Percentiles rank a stretch among this genome's conserved stretches.
phyloP scores from a whole-genome alignment of 108 stramenopile species.

The Phaeodactylum tricornutum region DNA sequence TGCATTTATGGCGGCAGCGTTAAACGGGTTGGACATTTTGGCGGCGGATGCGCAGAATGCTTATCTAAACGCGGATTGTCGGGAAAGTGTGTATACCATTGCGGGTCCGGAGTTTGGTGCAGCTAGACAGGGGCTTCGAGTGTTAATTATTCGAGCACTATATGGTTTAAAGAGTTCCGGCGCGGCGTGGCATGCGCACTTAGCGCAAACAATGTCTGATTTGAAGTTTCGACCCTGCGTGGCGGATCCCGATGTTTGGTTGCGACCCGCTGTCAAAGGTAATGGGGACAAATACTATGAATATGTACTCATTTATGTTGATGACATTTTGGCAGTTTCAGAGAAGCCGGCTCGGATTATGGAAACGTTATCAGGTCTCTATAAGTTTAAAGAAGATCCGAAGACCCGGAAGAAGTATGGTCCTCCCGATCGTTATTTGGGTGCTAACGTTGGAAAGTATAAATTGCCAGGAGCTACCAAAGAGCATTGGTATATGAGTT shows the following conservation, averaged over 20 bases:
- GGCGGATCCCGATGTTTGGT: slow-evolving; percentile 28
- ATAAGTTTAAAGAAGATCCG: slow-evolving; percentile 6
- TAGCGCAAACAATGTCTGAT: neutral
- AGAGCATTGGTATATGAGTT: slow-evolving; percentile 8
- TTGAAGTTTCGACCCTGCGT: slow-evolving; percentile 9
- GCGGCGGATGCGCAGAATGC: slow-evolving; percentile 30
- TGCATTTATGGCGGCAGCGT: slow-evolving; percentile 27
- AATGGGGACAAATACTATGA: slow-evolving; percentile 21
- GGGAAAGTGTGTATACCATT: slow-evolving; percentile 16
- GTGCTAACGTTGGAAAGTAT: slow-evolving; percentile 9
- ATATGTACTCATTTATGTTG: slow-evolving; percentile 19
- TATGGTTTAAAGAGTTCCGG: slow-evolving; percentile 29
- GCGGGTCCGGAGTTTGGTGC: slow-evolving; percentile 25
- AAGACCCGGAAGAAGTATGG: no score
- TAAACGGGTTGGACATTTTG: slow-evolving; percentile 28
- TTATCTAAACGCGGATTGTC: slow-evolving; percentile 24
- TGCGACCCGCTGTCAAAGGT: slow-evolving; percentile 6
- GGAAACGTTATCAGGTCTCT: neutral
- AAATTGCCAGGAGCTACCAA: slow-evolving; percentile 6
- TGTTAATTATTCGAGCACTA: slow-evolving; percentile 13
- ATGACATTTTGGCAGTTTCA: slow-evolving; percentile 15
- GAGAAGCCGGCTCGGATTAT: slow-evolving; percentile 1
- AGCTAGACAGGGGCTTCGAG: slow-evolving; percentile 7
- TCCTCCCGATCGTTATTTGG: slow-evolving; percentile 18
- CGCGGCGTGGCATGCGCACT: slow-evolving; percentile 8